Base-by-base conservation (phyloP, 2,329 filamentous ascomycete species). In the Talaromyces atroroseus region DNA sequence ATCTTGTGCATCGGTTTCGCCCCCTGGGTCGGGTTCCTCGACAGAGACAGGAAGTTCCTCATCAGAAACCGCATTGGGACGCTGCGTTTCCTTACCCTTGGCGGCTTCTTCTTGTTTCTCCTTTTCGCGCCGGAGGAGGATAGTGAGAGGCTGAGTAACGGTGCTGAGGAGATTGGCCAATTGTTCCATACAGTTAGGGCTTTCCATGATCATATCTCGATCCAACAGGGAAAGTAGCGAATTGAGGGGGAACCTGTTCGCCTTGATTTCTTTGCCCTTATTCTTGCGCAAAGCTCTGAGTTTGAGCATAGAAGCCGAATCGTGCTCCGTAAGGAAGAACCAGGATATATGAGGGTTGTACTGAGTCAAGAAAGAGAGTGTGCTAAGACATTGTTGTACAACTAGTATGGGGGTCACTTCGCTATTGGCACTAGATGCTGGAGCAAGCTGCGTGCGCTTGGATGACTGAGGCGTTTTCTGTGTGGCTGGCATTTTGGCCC, bases 191-290 rank as follows among this genome's bases (percentile, higher is more conserved):
- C 96, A 92, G 6, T 86, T 82, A n/a, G 92, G 92, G 73, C 91
- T 99, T 74, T 99, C 94, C 76, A 96, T 95, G 61, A 99, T 92
- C 59, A 97, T 79, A 62, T 91, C 89, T n/a, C 94, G 88, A 68
- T 97, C 94, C 21, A 99, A 81, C 5, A 99, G 80, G 59, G 85
- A 87, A 48, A 99, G 80, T 29, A 99, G 77, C 14, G 92, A 91
- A 70, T 99, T 99, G 69, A 99, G 82, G 10, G 95, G 91, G 69
- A 88, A 99, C 69, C 90, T 94, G 63, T 87, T 86, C 62, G 96
- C 92, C 72, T 92, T 94, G 53, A 78, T 82, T 62, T 96, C 92
- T 72, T 92, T 94, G 52, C 78, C 82, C 71, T 97, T 97, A 65
- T 90, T 90, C 75, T 96, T 97, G 61, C 88, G 86, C 65, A 85